These are phyloP conservation scores for Catunica adiposa DNA, from an alignment of 2,329 filamentous ascomycete species.

Conservation along the genomic window DNA sequence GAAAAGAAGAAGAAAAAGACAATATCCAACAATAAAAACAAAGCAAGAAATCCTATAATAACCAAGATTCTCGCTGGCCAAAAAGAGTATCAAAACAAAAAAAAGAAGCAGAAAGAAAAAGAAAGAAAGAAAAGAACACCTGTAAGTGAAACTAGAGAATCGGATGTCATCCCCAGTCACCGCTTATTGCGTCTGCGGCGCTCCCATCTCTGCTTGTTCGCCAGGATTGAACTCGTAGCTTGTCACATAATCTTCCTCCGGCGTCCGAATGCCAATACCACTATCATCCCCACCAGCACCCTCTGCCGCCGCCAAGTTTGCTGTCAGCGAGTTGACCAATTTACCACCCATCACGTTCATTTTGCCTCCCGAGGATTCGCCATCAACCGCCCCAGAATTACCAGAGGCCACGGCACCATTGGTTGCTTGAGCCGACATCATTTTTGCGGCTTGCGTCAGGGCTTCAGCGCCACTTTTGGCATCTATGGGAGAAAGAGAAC, in stretches of 20 bases:
- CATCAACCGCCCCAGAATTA: too few species aligned
- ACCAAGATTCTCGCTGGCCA: not conserved
- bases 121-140: not conserved
- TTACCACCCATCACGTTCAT: constrained; percentile 18
- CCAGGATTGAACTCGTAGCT: constrained; percentile 16
- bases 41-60: not conserved
- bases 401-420: constrained; percentile 20
- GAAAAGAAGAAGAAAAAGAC: not conserved
- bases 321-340: constrained; percentile 25
- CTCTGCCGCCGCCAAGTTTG: constrained; percentile 3
- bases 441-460: not conserved
- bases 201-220: constrained; percentile 13
- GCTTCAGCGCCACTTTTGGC: not conserved
- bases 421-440: not conserved
- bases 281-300: constrained; percentile 45
- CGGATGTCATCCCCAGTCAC: not conserved
- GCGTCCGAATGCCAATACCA: constrained; percentile 54
- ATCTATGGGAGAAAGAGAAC: not conserved
- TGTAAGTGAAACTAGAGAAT: too few species aligned
- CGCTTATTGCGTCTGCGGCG: constrained; percentile 10
- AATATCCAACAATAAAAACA: constrained; percentile 3
- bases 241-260: constrained; percentile 41
- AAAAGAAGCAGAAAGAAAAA: constrained; percentile 2
- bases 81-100: not conserved
- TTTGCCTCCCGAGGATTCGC: too few species aligned